These are phyloP conservation scores for Volutella citrinella DNA, from an alignment of 2,329 filamentous ascomycete species.

Conservation along the genomic window DNA sequence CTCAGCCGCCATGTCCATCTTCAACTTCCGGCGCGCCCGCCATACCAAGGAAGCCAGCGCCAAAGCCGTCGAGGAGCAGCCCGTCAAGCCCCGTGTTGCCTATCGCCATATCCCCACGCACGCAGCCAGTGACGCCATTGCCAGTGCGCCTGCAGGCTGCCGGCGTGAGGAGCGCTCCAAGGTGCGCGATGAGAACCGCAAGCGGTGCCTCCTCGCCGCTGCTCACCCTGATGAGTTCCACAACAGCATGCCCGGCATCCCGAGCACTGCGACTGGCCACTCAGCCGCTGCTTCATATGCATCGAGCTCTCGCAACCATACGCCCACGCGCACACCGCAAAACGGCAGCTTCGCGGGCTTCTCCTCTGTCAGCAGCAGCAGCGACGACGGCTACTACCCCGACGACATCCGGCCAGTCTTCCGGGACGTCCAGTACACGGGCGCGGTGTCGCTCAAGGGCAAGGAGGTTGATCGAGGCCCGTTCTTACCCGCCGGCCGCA, in stretches of 20 bases:
- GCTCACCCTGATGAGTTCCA: conserved; percentile 32
- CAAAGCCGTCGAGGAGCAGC: conserved; percentile 46
- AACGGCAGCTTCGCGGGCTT: conserved; percentile 18
- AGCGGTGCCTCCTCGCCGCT: conserved; percentile 46
- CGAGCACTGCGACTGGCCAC: conserved; percentile 47
- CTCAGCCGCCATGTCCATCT: conserved; percentile 50
- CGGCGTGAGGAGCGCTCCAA: conserved; percentile 42
- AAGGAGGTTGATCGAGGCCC: conserved; percentile 38
- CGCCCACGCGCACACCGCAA: not conserved
- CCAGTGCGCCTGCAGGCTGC: conserved; percentile 51
- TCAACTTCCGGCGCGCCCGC: conserved; percentile 51
- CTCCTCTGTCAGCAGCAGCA: conserved; percentile 13
- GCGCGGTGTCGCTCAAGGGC: conserved; percentile 42
- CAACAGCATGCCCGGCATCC: conserved; percentile 35
- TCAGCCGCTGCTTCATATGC: conserved; percentile 40
- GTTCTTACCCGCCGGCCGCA: conserved; percentile 30
- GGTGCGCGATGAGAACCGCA: conserved; percentile 50
- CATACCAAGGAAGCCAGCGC: conserved; percentile 53
- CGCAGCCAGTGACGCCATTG: conserved; percentile 56
- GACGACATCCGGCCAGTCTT: too few species aligned
- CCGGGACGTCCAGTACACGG: too few species aligned
- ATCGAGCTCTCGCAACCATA: not conserved
- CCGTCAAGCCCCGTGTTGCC: conserved; percentile 34
- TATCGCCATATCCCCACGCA: conserved; percentile 63
- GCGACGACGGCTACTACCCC: too few species aligned